Evolutionary conservation across 345 rosid genomes (phyloP), one percentile per base, ranked within the genome.

Genomic region (Salix purpurea): DNA sequence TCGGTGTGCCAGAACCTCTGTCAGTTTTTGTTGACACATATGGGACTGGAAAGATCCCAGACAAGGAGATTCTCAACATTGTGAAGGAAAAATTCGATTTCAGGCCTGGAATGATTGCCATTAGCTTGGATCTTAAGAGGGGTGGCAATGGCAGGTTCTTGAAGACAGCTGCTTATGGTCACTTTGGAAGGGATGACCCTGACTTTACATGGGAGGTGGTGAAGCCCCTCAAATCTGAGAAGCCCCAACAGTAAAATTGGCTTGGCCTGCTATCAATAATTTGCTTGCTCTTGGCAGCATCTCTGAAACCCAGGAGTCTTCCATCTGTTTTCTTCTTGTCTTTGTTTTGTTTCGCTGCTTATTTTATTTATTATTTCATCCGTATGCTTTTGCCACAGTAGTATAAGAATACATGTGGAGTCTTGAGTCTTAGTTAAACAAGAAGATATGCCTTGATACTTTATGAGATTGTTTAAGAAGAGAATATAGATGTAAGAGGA

Each of bases 151-250:
- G 73, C 24, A 76, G 78, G 56, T 76, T 68, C 73, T 68, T 56
- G 73, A 76, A 76, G 78, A 76, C 78, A 10, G 73, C 78, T 36
- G 78, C 78, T 23, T 76, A 68, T 56, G 73, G 78, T 39, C 78
- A 76, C 67, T 76, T 76, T n/a, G 78, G 73, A 68, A 76, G 78
- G n/a, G 78, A 76, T 13, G 78, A 40, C 72, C 1, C 78, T 4
- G 68, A 76, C 73, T 76, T 76, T 21, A 68, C 78, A 26, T 68
- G 78, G 78, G 73, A 69, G 60, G 67, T 39, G 9, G 78, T 76
- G 60, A 69, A 76, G 78, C 78, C 78, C 65, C 58, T 76, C 42
- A 69, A 76, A 28, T 76, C 56, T 54, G 73, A 76, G 58, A 69
- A 76, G 40, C 60, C 68, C 61, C 73, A 69, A 54, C 72, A 16